Percentiles rank a stretch among this genome's conserved stretches.
phyloP scores from a whole-genome alignment of 129 eudicot genomes.

The Pulicaria dysenterica region DNA sequence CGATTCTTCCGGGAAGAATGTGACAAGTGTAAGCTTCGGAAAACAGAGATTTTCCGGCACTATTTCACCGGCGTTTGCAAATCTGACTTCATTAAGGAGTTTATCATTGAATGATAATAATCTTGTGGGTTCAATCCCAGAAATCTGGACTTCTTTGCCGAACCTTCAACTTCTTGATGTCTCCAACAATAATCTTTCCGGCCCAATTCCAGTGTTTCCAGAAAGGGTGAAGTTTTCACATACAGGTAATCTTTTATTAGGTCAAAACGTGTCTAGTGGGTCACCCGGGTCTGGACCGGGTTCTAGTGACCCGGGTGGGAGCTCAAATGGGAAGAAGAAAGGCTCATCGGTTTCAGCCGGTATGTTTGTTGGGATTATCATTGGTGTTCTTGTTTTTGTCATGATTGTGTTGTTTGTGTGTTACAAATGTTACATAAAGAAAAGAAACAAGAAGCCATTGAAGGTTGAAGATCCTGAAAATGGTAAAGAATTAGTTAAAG shows the following conservation, averaged over 20 bases:
- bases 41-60: slow-evolving; percentile 50
- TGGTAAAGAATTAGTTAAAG: slow-evolving; percentile 33
- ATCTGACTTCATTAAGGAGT: slow-evolving; percentile 47
- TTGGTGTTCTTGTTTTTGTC: slow-evolving; percentile 34
- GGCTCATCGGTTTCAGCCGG: slow-evolving; percentile 24
- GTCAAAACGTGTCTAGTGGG: slow-evolving; percentile 41
- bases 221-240: slow-evolving; percentile 34
- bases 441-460: slow-evolving; percentile 20
- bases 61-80: slow-evolving; percentile 65
- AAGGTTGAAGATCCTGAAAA: slow-evolving; percentile 34
- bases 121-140: slow-evolving; percentile 54
- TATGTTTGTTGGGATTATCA: slow-evolving; percentile 42
- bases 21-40: slow-evolving; percentile 47
- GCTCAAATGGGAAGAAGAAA: slow-evolving; percentile 3
- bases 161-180: slow-evolving; percentile 56
- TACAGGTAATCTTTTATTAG: slow-evolving; percentile 56
- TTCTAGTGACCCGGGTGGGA: slow-evolving; percentile 7
- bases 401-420: slow-evolving; percentile 27
- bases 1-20: slow-evolving; percentile 42
- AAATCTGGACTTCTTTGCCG: slow-evolving; percentile 37
- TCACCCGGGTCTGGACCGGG: slow-evolving; percentile 29
- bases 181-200: slow-evolving; percentile 69
- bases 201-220: slow-evolving; percentile 44
- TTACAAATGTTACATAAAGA: slow-evolving; percentile 33
- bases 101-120: slow-evolving; percentile 55